Evolutionary conservation across 2,329 filamentous ascomycete genomes (phyloP), one percentile per base, ranked within the genome.

Genomic region (Boeremia exigua): DNA sequence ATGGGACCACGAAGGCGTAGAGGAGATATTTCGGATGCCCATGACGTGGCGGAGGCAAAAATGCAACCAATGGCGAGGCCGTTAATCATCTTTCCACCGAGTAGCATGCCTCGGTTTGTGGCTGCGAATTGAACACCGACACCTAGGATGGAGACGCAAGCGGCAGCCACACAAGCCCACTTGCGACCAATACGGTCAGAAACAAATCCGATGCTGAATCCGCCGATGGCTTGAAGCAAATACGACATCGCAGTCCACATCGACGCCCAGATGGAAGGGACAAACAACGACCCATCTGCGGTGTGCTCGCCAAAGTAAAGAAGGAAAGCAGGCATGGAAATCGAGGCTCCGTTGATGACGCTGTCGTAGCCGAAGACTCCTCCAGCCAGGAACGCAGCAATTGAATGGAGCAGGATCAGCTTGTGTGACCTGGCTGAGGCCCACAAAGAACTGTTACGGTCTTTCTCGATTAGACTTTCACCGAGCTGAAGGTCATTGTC

Each of bases 161-260:
- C 43, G 4, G 53, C 40, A 15, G 34, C 40, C 2, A 56, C 53
- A 9, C 45, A 49, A 25, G 45, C 39, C 53, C 53, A 56, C 30
- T 56, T 56, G 8, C 53, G 46, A 23, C 53, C 53, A 14, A 56
- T 56, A 6, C 53, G 39, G 12, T 56, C 53, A n/a, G 53, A 56
- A 2, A 56, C 36, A 11, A 56, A 56, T 9, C 53, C 53, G 7
- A 56, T 47, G 23, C 53, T 30, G n/a, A 56, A 51, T 3, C 53
- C 53, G 2, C 53, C 53, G 12, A 56, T 51, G 15, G 53, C 53
- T 28, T 56, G 53, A 8, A 56, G 47, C 14, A 56, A 10, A n/a
- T 56, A 56, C 19, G 53, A 56, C 53, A 56, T 56, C 7, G 53
- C 53, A 37, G 47, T 56, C 53, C 53, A 56, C 40, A 56, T 39